These are phyloP conservation scores for Cutaneotrichosporon cyanovorans DNA, from an alignment of 1,284 basidiomycete genomes.

Conservation along the genomic window DNA sequence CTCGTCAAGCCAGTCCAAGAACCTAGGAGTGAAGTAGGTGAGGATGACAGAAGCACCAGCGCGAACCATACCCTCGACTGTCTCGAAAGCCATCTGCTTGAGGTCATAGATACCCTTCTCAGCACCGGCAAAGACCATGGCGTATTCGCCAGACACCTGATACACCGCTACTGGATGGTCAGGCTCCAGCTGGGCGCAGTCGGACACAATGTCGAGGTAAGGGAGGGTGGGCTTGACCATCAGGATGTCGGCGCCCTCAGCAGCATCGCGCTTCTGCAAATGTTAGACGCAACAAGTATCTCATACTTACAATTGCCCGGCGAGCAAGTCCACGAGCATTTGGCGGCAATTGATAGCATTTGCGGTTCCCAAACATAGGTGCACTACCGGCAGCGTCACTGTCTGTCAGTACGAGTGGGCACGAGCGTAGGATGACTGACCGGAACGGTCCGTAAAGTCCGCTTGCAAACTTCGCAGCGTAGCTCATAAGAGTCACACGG, in stretches of 20 bases:
- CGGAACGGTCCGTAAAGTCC: constrained; percentile 96
- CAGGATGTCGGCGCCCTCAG: constrained; percentile 95
- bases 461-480: constrained; percentile 98
- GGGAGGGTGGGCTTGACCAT: constrained; percentile 98
- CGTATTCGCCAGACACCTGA: constrained; percentile 94
- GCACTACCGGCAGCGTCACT: constrained; percentile 94
- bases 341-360: constrained; percentile 95
- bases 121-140: constrained; percentile 93
- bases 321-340: constrained; percentile 81
- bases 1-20: constrained; percentile 77
- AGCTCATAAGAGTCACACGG: constrained; percentile 87
- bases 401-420: not conserved
- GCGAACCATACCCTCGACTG: constrained; percentile 76
- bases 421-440: constrained; percentile 47
- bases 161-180: constrained; percentile 91
- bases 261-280: constrained; percentile 69
- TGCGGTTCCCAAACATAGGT: constrained; percentile 87
- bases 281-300: not conserved
- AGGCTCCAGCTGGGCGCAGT: constrained; percentile 71
- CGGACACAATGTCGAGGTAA: constrained; percentile 91
- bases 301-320: constrained; percentile 73
- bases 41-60: constrained; percentile 87
- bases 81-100: constrained; percentile 88
- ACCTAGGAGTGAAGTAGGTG: constrained; percentile 92
- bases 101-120: constrained; percentile 87